Base-by-base conservation (phyloP, 176 grass and related monocot species). In the Aegilops tauschii region DNA sequence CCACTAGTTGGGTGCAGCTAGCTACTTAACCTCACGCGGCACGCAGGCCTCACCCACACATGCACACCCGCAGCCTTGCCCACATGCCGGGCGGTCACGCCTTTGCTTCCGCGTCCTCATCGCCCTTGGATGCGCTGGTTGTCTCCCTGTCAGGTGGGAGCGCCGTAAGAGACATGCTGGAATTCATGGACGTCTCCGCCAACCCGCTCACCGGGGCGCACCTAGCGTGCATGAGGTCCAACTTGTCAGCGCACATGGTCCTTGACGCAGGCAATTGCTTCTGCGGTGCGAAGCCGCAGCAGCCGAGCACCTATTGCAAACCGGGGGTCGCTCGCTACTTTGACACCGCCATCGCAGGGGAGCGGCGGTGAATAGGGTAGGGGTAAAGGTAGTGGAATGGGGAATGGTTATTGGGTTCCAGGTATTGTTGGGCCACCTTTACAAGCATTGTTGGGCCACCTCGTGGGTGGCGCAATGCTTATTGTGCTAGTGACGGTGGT, bases 211-310 rank as follows among this genome's bases (percentile, higher is more conserved):
- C 83, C 8, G 93, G 96, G 5, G 25, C 39, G 47, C 88, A 80
- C 36, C 96, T 93, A 31, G 28, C 88, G 30, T 96, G 96, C 90
- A 84, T 98, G 79, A 44, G 80, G 16, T 81, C 88, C 10, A 88
- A 88, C 73, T 92, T 90, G 36, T 76, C 87, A 8, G 62, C 30
- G 39, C 88, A 84, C 12, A 84, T 88, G 5, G 93, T 98, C 4
- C 79, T 91, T 18, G 85, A 75, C 82, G 86, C 90, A 0, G 89
- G 93, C 17, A 98, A 98, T 73, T 98, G 93, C 89, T 92, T 98
- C 8, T 67, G 72, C n/a, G 87, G 91, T 58, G 85, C 80, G 6
- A 87, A 45, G 69, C 72, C 66, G 70, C 96, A 98, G 89, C 78
- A 82, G 52, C 74, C 90, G n/a, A 88, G 61, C 85, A 56, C 92